Conservation (phyloP, 768 basidiomycete species). For the Leccinum subgranulosum region DNA sequence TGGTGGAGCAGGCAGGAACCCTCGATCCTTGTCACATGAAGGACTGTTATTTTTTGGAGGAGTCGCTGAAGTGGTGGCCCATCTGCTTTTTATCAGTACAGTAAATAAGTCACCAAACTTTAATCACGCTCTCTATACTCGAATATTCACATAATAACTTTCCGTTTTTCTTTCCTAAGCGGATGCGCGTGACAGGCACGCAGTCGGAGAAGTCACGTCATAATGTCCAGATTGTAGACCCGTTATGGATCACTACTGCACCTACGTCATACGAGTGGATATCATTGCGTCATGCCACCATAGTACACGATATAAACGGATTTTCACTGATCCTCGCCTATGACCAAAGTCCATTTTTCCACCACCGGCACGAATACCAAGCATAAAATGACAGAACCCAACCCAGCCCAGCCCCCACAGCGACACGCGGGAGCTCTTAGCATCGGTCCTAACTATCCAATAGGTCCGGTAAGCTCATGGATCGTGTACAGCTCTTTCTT, state of each 20-base stretch:
- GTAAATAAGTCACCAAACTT: neutral
- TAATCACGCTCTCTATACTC: neutral
- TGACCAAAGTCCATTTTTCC: slow-evolving; percentile 20
- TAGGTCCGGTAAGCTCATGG: slow-evolving; percentile 25
- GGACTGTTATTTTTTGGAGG: neutral
- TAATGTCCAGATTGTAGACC: neutral
- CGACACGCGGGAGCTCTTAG: slow-evolving; percentile 42
- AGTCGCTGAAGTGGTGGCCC: neutral
- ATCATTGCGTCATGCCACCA: slow-evolving; percentile 2
- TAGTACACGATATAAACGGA: neutral
- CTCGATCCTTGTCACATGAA: neutral
- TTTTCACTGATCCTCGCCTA: neutral
- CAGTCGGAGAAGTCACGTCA: too few species aligned
- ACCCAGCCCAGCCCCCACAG: slow-evolving; percentile 34
- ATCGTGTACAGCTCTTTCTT: too few species aligned
- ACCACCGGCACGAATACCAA: slow-evolving; percentile 14
- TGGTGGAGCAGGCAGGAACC: neutral
- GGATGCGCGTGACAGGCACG: too few species aligned
- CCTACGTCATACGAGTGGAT: neutral
- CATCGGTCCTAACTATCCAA: slow-evolving; percentile 35
- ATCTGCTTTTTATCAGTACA: neutral
- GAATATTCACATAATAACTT: neutral
- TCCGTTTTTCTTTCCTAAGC: neutral
- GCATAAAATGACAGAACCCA: neutral
- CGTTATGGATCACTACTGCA: neutral